Evolutionary conservation across 2,329 filamentous ascomycete genomes (phyloP).

Genomic region (Fusarium pseudocircinatum): DNA sequence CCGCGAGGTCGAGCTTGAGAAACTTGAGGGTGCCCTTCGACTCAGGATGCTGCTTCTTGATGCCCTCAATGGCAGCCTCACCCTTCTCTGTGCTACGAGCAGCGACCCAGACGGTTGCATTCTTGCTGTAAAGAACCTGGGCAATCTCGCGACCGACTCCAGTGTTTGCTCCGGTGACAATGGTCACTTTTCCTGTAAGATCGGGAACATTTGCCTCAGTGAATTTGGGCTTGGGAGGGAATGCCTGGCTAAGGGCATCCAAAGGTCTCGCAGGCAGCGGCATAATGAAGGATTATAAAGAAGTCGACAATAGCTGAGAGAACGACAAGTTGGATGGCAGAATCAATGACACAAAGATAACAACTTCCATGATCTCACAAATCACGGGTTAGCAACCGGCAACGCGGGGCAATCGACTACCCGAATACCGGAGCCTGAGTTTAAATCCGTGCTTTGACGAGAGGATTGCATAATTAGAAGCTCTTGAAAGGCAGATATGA

Average conservation of each 20-base stretch:
- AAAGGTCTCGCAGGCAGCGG: constrained; percentile 15
- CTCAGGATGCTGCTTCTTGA: constrained; percentile 50
- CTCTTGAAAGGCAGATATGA: background rate
- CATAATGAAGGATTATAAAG: background rate
- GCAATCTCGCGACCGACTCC: constrained; percentile 62
- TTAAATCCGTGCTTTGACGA: background rate
- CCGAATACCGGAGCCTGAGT: background rate
- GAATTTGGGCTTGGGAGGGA: constrained; percentile 39
- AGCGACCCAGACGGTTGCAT: constrained; percentile 66
- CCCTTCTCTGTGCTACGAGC: constrained; percentile 59
- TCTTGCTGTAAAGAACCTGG: constrained; percentile 62
- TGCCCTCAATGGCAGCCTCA: constrained; percentile 54
- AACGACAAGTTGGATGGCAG: background rate
- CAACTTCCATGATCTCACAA: background rate
- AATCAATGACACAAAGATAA: background rate
- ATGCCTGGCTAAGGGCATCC: constrained; percentile 32
- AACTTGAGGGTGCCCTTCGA: constrained; percentile 54
- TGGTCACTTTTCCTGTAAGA: constrained; percentile 59
- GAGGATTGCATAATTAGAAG: background rate
- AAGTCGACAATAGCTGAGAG: background rate
- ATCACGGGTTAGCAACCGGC: constrained; percentile 11
- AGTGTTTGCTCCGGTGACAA: constrained; percentile 58
- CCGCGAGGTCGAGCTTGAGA: constrained; percentile 57
- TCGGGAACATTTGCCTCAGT: constrained; percentile 71
- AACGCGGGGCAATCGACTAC: constrained; percentile 23